Percentiles rank a stretch among this genome's conserved stretches.
These are phyloP conservation scores for Asterochloris sp. DNA, from an alignment of 139 green algal genomes.

Conservation along the genomic window DNA sequence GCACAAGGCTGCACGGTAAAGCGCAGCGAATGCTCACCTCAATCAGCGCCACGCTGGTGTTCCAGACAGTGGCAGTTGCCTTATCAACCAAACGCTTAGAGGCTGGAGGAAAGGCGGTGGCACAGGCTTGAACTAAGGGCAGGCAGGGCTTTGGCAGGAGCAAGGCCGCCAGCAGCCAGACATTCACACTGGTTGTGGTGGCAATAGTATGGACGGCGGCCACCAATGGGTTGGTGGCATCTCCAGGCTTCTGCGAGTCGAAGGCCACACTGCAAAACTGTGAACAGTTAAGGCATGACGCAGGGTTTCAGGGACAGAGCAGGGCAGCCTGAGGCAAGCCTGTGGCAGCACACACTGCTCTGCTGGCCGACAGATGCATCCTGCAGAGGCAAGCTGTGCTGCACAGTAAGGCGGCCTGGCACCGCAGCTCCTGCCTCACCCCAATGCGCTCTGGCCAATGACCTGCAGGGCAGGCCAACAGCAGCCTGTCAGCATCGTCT, in stretches of 20 bases:
- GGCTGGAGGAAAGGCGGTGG: not conserved
- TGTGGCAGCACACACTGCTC: no score
- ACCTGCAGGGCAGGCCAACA: no score
- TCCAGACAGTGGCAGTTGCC: not conserved
- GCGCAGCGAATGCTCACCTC: not conserved
- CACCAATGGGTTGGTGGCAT: not conserved
- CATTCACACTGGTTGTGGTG: not conserved
- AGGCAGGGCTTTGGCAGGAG: not conserved
- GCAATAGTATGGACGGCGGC: not conserved
- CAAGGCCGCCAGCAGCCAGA: not conserved
- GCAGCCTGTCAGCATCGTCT: no score
- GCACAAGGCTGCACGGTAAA: not conserved
- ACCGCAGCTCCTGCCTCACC: no score
- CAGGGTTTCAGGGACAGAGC: no score
- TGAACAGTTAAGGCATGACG: no score
- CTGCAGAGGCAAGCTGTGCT: no score
- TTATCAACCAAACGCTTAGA: no score
- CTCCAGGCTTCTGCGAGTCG: not conserved
- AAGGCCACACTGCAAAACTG: not conserved
- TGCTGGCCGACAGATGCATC: no score
- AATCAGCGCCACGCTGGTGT: not conserved
- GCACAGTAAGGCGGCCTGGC: no score
- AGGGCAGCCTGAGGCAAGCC: no score
- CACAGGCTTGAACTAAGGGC: not conserved
- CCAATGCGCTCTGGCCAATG: no score